Base-by-base conservation (phyloP, 495 filamentous ascomycete species). In the Clohesyomyces aquaticus region DNA sequence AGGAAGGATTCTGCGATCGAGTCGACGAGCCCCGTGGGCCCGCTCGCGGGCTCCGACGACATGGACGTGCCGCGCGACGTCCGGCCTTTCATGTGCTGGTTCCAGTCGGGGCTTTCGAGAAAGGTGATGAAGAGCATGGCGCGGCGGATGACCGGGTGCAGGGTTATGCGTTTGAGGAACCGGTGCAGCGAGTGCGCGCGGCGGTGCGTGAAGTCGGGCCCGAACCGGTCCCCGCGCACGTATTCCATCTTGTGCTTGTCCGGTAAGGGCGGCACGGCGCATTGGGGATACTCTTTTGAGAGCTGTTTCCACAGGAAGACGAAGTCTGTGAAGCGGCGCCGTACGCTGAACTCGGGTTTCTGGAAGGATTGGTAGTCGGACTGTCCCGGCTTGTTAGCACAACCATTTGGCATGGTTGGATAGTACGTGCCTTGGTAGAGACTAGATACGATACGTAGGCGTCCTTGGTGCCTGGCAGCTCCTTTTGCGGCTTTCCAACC, bases 211-310 rank as follows among this genome's bases (percentile, higher is more conserved):
- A 98, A 98, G 73, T 98, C 95, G 16, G 88, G 75, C 1, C 92
- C 91, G 75, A 98, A 98, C 42, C 94, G 87, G 76, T 98, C 93
- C 55, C 95, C 95, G 53, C 91, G 88, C 35, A 97, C 95, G 70
- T 97, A 96, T 71, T 94, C 90, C 90, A 98, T 94, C 74, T 96
- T 96, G 81, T 98, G 93, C 78, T 98, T 98, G 75, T 98, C 94
- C 47, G 94, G 94, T 60, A 98, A 80, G 49, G 94, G 94, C 41
- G 94, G 94, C 12, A 98, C 92, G 43, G 94, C 95, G 77, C 86
- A 91, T 73, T 88, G 88, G 29, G 91, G 91, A 71, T 91, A 98
- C 71, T 97, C 91, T 67, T 85, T 85, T 55, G 80, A 86, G 42
- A 98, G 85, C 27, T 85, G 86, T 75, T 96, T 98, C 81, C 90